A percentile compares a stretch with the other conserved stretches of the same genome.
Conservation (phyloP, 352 stramenopile species). For the Globisporangium uncinulatum region DNA sequence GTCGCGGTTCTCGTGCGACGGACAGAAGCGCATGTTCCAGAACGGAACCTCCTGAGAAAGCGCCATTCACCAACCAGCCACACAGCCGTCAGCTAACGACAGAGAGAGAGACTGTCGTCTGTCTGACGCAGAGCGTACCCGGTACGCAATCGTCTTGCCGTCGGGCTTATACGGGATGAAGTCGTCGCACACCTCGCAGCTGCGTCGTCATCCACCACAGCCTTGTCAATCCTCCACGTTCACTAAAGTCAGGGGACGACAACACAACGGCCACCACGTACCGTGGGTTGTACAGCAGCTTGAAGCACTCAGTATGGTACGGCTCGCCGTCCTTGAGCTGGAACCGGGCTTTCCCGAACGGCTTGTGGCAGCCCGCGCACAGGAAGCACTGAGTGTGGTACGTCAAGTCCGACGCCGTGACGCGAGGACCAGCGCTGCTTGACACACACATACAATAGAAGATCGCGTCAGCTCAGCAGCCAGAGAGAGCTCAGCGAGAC, state of each 20-base stretch:
- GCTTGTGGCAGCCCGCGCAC: slow-evolving; percentile 33
- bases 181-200: slow-evolving; percentile 58
- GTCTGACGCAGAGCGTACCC: slow-evolving; percentile 15
- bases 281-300: slow-evolving; percentile 55
- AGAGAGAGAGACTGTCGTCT: neutral
- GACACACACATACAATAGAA: neutral
- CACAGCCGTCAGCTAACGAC: too few relatives aligned
- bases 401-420: slow-evolving; percentile 19
- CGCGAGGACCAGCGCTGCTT: slow-evolving; percentile 12
- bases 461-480: too few relatives aligned
- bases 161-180: slow-evolving; percentile 40
- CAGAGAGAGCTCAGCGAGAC: too few relatives aligned
- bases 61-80: too few relatives aligned
- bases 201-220: slow-evolving; percentile 19
- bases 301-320: slow-evolving; percentile 66
- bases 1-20: slow-evolving; percentile 49
- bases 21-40: slow-evolving; percentile 58
- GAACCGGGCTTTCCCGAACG: slow-evolving; percentile 24
- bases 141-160: slow-evolving; percentile 49
- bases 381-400: slow-evolving; percentile 38
- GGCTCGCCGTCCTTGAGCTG: slow-evolving; percentile 41
- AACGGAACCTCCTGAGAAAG: slow-evolving; percentile 44
- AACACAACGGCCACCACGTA: slow-evolving; percentile 9
- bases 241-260: too few relatives aligned
- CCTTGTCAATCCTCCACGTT: neutral